phyloP scores from a whole-genome alignment of 179 eudicot genomes.

The Patellifolia procumbens region DNA sequence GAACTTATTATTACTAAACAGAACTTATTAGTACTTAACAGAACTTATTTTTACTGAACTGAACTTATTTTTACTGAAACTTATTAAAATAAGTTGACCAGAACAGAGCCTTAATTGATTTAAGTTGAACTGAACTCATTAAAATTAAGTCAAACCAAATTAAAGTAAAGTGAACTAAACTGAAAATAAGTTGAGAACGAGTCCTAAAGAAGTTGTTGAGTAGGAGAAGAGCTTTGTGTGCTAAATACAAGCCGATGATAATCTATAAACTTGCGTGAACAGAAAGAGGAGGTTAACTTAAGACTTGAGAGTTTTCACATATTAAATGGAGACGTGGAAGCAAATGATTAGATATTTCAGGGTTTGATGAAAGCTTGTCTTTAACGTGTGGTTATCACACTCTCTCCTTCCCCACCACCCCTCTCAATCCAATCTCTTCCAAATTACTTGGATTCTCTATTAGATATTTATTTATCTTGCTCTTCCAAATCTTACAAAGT shows the following conservation, averaged over 20 bases:
- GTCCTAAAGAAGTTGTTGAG: background rate
- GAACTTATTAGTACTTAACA: too few species aligned
- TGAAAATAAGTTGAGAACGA: too few species aligned
- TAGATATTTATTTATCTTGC: slow-evolving; percentile 5
- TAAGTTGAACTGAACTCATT: too few species aligned
- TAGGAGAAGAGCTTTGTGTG: background rate
- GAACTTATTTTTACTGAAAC: too few species aligned
- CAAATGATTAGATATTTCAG: background rate
- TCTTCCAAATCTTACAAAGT: slow-evolving; percentile 5
- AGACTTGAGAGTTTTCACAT: too few species aligned
- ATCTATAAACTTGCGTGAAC: slow-evolving; percentile 5
- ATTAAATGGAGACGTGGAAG: background rate
- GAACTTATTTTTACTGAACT: too few species aligned
- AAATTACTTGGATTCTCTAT: background rate
- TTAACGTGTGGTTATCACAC: slow-evolving; percentile 97
- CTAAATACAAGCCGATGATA: background rate
- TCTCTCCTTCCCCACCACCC: slow-evolving; percentile 17
- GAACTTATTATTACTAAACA: too few species aligned
- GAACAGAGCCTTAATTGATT: too few species aligned
- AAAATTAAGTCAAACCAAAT: too few species aligned
- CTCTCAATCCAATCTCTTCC: background rate
- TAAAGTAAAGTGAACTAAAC: too few species aligned
- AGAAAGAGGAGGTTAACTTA: background rate
- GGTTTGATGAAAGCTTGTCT: slow-evolving; percentile 39
- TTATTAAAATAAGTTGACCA: too few species aligned